Evolutionary conservation across 176 grass and related monocot species (phyloP).

Genomic region (Avena sativa): DNA sequence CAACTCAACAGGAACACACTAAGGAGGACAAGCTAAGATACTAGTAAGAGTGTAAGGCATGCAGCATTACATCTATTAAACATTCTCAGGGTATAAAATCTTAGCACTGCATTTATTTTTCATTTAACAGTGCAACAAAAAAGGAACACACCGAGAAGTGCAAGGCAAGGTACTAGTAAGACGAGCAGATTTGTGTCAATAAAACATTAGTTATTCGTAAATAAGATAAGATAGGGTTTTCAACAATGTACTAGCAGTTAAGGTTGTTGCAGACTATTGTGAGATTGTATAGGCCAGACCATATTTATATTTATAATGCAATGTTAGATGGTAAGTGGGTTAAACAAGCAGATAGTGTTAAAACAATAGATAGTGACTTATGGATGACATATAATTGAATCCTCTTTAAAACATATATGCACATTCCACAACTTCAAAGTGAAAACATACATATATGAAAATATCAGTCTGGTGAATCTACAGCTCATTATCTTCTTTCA

Average conservation of each 20-base stretch:
- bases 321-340: neutral
- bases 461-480: slow-evolving; percentile 6
- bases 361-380: neutral
- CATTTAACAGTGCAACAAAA: neutral
- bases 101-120: neutral
- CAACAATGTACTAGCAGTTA: neutral
- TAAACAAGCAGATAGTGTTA: neutral
- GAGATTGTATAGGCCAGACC: neutral
- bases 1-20: neutral
- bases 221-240: neutral
- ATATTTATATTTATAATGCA: slow-evolving; percentile 11
- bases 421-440: neutral
- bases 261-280: neutral
- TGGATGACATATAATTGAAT: slow-evolving; percentile 9
- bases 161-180: neutral
- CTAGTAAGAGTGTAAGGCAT: neutral
- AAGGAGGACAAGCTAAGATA: neutral
- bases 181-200: neutral
- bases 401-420: slow-evolving; percentile 26
- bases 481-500: neutral
- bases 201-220: slow-evolving; percentile 24
- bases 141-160: neutral
- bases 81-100: neutral
- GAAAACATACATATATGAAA: neutral
- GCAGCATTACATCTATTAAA: slow-evolving; percentile 6